Percentiles rank a stretch among this genome's conserved stretches.
Conservation (phyloP, 805 yeast species). For the Metschnikowia vanudenii region DNA sequence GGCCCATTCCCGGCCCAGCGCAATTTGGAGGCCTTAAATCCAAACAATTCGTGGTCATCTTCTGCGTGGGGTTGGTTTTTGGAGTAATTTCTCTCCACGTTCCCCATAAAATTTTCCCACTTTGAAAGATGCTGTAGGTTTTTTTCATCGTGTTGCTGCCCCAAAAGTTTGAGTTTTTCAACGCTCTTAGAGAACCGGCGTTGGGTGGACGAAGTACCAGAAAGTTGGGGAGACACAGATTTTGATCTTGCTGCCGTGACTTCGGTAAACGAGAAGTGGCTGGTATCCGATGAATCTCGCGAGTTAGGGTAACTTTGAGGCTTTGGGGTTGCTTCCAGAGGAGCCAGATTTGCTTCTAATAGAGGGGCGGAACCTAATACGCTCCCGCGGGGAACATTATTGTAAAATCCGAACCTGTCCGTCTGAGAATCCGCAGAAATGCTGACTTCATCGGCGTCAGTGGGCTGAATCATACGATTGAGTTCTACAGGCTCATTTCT, state of each 20-base stretch:
- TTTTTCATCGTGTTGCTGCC: conserved; percentile 44
- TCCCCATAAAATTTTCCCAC: conserved; percentile 48
- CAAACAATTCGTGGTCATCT: conserved; percentile 29
- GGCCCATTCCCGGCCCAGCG: conserved; percentile 17
- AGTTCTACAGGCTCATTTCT: conserved; percentile 43
- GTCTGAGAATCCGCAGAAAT: conserved; percentile 28
- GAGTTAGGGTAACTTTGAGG: no score
- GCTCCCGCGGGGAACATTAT: neutral
- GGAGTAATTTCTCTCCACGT: conserved; percentile 23
- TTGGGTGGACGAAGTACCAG: neutral
- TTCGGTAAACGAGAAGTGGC: conserved; percentile 1
- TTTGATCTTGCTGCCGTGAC: neutral
- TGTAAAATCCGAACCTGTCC: conserved; percentile 51
- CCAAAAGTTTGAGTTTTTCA: conserved; percentile 36
- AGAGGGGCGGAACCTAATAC: no score
- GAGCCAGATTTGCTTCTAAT: no score
- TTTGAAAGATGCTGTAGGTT: conserved; percentile 37
- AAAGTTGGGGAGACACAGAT: neutral
- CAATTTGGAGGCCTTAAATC: conserved; percentile 40
- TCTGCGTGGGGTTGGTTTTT: conserved; percentile 17
- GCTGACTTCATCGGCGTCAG: conserved; percentile 7
- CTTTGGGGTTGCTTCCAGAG: neutral
- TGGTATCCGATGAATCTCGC: neutral
- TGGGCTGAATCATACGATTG: conserved; percentile 25
- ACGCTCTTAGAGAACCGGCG: conserved; percentile 13